These are phyloP conservation scores for Phytophthora agathidicida DNA, from an alignment of 352 stramenopile genomes.

Conservation along the genomic window DNA sequence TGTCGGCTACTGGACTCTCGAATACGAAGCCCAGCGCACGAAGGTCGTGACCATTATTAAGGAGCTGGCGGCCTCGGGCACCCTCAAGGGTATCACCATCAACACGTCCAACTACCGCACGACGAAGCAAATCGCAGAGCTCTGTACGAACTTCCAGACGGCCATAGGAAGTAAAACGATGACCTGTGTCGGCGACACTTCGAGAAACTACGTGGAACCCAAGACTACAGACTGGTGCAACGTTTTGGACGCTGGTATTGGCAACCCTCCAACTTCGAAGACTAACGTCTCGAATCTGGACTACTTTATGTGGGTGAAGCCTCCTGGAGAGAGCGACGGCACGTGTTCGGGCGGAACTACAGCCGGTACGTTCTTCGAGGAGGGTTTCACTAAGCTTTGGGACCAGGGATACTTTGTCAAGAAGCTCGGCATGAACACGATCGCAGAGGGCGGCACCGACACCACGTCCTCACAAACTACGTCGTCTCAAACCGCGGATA, in stretches of 20 bases:
- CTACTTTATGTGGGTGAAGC: constrained; percentile 82
- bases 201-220: constrained; percentile 38
- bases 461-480: constrained; percentile 11
- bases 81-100: constrained; percentile 53
- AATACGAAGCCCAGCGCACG: constrained; percentile 21
- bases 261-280: constrained; percentile 46
- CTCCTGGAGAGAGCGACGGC: constrained; percentile 70
- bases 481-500: constrained; percentile 12
- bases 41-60: constrained; percentile 39
- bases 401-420: constrained; percentile 67
- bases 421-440: constrained; percentile 25
- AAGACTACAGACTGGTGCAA: constrained; percentile 65
- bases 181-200: constrained; percentile 50
- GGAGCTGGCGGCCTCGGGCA: constrained; percentile 27
- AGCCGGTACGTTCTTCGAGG: constrained; percentile 63
- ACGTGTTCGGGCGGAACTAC: constrained; percentile 45
- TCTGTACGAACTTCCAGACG: constrained; percentile 50
- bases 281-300: constrained; percentile 58
- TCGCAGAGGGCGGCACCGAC: constrained; percentile 23
- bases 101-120: constrained; percentile 79
- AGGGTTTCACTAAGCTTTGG: constrained; percentile 62
- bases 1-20: constrained; percentile 63
- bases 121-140: constrained; percentile 33
- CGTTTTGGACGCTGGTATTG: constrained; percentile 45
- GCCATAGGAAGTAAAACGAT: constrained; percentile 33